Evolutionary conservation across 2,329 filamentous ascomycete genomes (phyloP).

Genomic region (Parastagonospora avenae): DNA sequence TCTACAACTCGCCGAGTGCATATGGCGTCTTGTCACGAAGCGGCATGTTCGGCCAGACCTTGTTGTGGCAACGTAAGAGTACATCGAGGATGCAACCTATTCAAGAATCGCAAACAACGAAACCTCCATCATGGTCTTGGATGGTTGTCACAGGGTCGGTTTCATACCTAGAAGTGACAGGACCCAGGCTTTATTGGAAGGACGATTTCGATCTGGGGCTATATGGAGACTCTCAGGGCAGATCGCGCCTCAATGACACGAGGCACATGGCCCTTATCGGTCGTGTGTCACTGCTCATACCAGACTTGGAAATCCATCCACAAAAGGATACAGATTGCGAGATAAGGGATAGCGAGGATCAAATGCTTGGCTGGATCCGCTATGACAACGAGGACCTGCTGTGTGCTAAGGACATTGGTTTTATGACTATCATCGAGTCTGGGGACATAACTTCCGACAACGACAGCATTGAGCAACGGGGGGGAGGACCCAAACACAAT

Average conservation of each 20-base stretch:
- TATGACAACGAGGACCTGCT: neutral
- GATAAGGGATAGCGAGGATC: neutral
- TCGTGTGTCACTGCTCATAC: neutral
- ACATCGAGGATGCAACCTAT: no score
- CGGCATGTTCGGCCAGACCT: no score
- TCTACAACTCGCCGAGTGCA: no score
- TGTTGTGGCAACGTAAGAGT: no score
- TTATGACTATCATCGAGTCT: neutral
- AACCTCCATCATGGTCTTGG: no score
- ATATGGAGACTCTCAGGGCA: neutral
- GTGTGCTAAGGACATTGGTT: neutral
- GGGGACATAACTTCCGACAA: neutral
- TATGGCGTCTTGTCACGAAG: no score
- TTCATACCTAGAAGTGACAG: no score
- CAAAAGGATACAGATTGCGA: neutral
- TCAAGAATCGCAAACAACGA: no score
- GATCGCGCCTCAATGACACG: neutral
- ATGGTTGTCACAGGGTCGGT: no score
- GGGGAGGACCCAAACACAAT: neutral
- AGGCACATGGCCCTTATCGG: neutral
- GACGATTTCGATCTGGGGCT: no score
- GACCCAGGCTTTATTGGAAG: no score
- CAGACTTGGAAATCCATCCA: neutral
- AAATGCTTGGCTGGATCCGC: neutral
- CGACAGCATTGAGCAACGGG: neutral